A percentile compares a stretch with the other conserved stretches of the same genome.
phyloP scores from a whole-genome alignment of 1,284 basidiomycete genomes.

The Coniferiporia sulphurascens region DNA sequence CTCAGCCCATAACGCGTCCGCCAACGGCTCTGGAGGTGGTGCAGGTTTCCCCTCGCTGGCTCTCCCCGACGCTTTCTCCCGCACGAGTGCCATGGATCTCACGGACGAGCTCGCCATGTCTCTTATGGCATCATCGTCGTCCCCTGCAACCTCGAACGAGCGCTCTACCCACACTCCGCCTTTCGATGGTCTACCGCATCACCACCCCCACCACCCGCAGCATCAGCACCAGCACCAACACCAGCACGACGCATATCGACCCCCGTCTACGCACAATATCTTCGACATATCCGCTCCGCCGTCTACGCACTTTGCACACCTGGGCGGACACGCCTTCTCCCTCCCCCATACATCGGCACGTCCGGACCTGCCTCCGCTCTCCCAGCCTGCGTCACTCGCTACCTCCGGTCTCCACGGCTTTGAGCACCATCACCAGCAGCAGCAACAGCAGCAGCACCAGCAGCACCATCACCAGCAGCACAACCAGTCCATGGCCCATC shows the following conservation, averaged over 20 bases:
- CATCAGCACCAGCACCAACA: constrained; percentile 25
- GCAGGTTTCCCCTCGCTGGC: constrained; percentile 39
- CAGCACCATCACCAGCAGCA: constrained; percentile 1
- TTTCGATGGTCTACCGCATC: constrained; percentile 15
- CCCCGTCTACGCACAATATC: constrained; percentile 57
- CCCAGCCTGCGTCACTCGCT: constrained; percentile 16
- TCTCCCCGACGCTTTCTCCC: constrained; percentile 44
- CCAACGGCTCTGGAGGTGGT: constrained; percentile 26
- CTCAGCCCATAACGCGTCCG: constrained; percentile 7
- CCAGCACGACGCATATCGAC: constrained; percentile 32
- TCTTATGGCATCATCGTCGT: constrained; percentile 42
- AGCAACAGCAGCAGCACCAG: constrained; percentile 7
- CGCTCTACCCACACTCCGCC: constrained; percentile 33
- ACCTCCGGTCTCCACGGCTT: constrained; percentile 14
- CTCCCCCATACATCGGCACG: constrained; percentile 17
- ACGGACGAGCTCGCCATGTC: constrained; percentile 53
- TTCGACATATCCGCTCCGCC: constrained; percentile 58
- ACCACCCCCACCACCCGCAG: constrained; percentile 15
- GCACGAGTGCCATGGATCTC: constrained; percentile 45
- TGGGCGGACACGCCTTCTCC: constrained; percentile 14
- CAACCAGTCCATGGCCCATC: not conserved
- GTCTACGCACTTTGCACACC: constrained; percentile 20
- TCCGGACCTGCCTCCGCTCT: constrained; percentile 13
- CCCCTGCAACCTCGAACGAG: constrained; percentile 35
- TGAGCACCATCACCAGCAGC: constrained; percentile 11